phyloP scores from a whole-genome alignment of 1,284 basidiomycete species.

The Vanrija sp. region DNA sequence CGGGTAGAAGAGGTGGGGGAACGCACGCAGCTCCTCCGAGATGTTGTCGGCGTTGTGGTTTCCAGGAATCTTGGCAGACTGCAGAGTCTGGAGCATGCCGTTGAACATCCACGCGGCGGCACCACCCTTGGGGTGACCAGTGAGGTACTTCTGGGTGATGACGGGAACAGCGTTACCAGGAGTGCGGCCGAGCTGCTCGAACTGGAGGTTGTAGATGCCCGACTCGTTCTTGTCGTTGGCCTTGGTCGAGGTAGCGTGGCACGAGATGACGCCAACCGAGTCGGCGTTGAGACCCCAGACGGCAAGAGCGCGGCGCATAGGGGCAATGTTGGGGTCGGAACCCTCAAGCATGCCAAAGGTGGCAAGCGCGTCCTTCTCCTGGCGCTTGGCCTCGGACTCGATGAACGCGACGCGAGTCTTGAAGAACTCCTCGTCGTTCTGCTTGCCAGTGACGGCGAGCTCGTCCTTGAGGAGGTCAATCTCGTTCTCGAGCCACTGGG shows the following conservation, averaged over 20 bases:
- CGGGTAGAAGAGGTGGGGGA: slow-evolving; percentile 91
- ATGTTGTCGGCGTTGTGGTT: slow-evolving; percentile 97
- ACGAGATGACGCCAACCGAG: slow-evolving; percentile 63
- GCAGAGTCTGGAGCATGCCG: slow-evolving; percentile 83
- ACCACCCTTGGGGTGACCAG: slow-evolving; percentile 94
- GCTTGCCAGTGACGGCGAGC: slow-evolving; percentile 55
- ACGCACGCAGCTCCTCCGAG: slow-evolving; percentile 84
- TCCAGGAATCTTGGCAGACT: slow-evolving; percentile 86
- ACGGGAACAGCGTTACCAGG: slow-evolving; percentile 93
- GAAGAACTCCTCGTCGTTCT: slow-evolving; percentile 65
- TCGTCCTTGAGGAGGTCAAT: slow-evolving; percentile 76
- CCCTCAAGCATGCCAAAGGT: slow-evolving; percentile 95
- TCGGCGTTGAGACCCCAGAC: slow-evolving; percentile 93
- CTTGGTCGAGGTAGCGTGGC: slow-evolving; percentile 81
- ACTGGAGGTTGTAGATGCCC: slow-evolving; percentile 91
- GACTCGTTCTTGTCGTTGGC: slow-evolving; percentile 99
- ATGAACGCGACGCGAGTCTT: slow-evolving; percentile 70
- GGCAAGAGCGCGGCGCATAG: slow-evolving; percentile 88
- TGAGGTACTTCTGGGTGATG: slow-evolving; percentile 94
- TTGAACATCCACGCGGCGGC: slow-evolving; percentile 97
- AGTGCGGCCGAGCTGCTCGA: slow-evolving; percentile 80
- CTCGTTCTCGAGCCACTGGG: slow-evolving; percentile 88
- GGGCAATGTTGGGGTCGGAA: slow-evolving; percentile 74
- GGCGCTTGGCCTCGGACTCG: slow-evolving; percentile 79
- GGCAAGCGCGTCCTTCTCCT: slow-evolving; percentile 83